phyloP scores from a whole-genome alignment of 257 asterid genomes.

The Scutellaria barbata region DNA sequence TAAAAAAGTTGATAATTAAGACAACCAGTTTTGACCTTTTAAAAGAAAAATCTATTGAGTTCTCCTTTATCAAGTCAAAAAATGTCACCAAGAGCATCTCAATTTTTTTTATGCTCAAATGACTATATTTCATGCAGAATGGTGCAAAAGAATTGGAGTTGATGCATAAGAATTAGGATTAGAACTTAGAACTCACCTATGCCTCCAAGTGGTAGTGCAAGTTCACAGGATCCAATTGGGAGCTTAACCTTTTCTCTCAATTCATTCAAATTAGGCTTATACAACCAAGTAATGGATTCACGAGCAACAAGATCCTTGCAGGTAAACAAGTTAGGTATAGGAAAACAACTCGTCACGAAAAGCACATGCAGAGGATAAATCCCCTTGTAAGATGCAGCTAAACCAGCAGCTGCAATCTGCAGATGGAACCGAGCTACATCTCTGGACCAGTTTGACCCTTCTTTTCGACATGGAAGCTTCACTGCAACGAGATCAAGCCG shows the following conservation, averaged over 20 bases:
- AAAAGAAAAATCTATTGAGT: too few relatives aligned
- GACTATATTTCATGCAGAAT: too few relatives aligned
- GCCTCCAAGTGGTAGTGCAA: conserved; percentile 68
- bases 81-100: too few relatives aligned
- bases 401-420: conserved; percentile 64
- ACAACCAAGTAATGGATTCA: conserved; percentile 58
- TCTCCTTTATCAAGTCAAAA: too few relatives aligned
- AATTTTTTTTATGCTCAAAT: too few relatives aligned
- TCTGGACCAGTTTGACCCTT: conserved; percentile 66
- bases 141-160: neutral
- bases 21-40: too few relatives aligned
- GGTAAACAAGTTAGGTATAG: conserved; percentile 62
- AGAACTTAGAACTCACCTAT: conserved; percentile 45
- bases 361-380: conserved; percentile 53
- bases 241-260: conserved; percentile 63
- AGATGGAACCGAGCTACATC: conserved; percentile 78
- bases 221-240: conserved; percentile 87
- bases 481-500: conserved; percentile 68
- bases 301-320: conserved; percentile 63
- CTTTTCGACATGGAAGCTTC: conserved; percentile 71
- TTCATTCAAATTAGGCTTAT: conserved; percentile 51
- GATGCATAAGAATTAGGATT: neutral
- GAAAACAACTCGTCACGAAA: conserved; percentile 65
- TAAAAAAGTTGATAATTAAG: too few relatives aligned
- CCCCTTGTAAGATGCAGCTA: conserved; percentile 69